Conservation (phyloP, 768 basidiomycete genomes). For the Hortiboletus campestris region DNA sequence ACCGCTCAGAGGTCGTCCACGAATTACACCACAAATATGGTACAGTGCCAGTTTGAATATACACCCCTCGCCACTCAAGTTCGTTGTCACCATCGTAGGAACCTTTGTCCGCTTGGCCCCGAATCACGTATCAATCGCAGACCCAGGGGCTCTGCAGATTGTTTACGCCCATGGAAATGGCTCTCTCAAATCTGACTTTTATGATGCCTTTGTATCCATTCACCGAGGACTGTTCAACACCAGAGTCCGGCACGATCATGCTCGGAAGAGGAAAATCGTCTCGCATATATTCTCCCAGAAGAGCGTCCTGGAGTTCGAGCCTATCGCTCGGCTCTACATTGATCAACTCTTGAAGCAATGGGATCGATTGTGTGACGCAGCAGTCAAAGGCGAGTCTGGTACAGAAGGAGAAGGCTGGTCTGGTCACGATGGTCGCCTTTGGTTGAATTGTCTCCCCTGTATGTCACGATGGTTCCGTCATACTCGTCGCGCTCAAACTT, state of each 20-base stretch:
- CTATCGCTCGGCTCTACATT: constrained; percentile 65
- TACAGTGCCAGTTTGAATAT: constrained; percentile 27
- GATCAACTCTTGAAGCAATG: constrained; percentile 63
- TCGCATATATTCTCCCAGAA: constrained; percentile 85
- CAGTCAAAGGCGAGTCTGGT: constrained; percentile 55
- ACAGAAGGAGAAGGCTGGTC: constrained; percentile 62
- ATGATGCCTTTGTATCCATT: constrained; percentile 77
- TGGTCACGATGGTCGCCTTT: constrained; percentile 61
- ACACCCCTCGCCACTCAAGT: neutral
- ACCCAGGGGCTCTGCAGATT: constrained; percentile 70
- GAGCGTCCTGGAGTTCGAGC: constrained; percentile 83
- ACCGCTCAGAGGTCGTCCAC: constrained; percentile 75
- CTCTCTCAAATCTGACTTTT: constrained; percentile 77
- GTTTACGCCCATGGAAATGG: constrained; percentile 86
- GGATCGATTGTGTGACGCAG: constrained; percentile 63
- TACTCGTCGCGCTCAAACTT: constrained; percentile 4
- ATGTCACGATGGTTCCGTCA: constrained; percentile 23
- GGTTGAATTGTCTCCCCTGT: constrained; percentile 77
- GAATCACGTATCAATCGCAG: constrained; percentile 73
- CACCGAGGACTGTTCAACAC: constrained; percentile 75
- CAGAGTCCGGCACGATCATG: constrained; percentile 72
- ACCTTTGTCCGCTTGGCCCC: constrained; percentile 71
- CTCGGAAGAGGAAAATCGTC: constrained; percentile 89
- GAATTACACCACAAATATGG: constrained; percentile 72
- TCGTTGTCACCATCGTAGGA: constrained; percentile 36